Percentiles rank a stretch among this genome's conserved stretches.
phyloP scores from a whole-genome alignment of 2,329 filamentous ascomycete genomes.

The Talaromyces sp. region DNA sequence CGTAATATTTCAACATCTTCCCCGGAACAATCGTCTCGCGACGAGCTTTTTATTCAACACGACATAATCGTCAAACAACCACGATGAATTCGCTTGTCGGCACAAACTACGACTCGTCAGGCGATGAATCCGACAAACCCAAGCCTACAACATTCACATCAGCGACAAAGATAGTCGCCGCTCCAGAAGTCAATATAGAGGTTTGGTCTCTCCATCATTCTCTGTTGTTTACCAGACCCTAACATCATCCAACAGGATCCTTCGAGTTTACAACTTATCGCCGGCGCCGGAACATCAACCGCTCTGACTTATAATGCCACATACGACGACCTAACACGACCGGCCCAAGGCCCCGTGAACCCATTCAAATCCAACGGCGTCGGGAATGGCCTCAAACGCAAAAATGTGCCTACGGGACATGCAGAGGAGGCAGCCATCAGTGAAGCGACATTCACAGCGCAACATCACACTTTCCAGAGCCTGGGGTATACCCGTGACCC shows the following conservation, averaged over 20 bases:
- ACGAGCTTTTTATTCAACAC: background rate
- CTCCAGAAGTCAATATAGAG: conserved; percentile 52
- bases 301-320: conserved; percentile 53
- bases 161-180: conserved; percentile 41
- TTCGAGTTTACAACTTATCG: conserved; percentile 47
- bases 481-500: conserved; percentile 50
- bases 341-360: conserved; percentile 64
- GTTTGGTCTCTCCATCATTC: conserved; percentile 46
- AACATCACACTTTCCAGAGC: conserved; percentile 77
- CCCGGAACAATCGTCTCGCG: background rate
- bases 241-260: conserved; percentile 42
- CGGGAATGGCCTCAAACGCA: conserved; percentile 59
- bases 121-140: conserved; percentile 42
- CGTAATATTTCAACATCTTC: conserved; percentile 14
- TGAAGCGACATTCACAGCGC: conserved; percentile 81
- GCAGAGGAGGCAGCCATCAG: conserved; percentile 86
- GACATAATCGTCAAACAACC: background rate
- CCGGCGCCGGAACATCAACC: conserved; percentile 46
- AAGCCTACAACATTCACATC: conserved; percentile 24
- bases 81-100: conserved; percentile 43
- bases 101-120: conserved; percentile 43
- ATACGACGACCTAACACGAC: conserved; percentile 65
- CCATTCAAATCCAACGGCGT: conserved; percentile 63
- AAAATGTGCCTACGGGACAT: conserved; percentile 77
- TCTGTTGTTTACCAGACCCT: no score